Conservation (phyloP, 148 eudicot genomes). For the Cornus florida region DNA sequence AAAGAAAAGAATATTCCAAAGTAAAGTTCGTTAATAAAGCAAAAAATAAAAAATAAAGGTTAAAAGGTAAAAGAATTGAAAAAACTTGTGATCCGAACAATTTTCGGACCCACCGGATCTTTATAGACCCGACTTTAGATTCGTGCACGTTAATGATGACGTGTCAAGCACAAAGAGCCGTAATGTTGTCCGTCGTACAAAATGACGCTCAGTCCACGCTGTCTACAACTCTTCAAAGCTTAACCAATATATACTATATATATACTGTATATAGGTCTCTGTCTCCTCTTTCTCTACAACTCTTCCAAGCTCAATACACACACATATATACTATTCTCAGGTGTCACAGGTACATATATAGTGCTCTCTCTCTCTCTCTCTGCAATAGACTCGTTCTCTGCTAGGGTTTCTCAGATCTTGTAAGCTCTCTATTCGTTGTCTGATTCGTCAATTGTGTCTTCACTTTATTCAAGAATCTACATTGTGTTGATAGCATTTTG, state of each 20-base stretch:
- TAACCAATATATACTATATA: too few relatives aligned
- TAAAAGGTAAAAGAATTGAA: too few relatives aligned
- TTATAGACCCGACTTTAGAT: not conserved
- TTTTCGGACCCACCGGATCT: not conserved
- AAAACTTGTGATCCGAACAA: too few relatives aligned
- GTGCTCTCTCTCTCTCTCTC: too few relatives aligned
- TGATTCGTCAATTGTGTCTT: too few relatives aligned
- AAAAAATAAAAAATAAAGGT: too few relatives aligned
- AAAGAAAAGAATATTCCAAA: too few relatives aligned
- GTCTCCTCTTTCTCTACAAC: too few relatives aligned
- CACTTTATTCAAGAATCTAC: not conserved
- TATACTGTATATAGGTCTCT: too few relatives aligned
- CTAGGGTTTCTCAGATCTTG: not conserved
- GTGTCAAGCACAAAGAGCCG: not conserved
- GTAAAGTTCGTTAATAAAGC: too few relatives aligned
- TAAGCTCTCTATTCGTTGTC: not conserved
- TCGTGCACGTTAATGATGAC: not conserved
- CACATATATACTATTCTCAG: too few relatives aligned
- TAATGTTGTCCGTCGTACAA: not conserved
- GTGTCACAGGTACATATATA: not conserved
- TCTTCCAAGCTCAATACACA: too few relatives aligned
- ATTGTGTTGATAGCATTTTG: not conserved
- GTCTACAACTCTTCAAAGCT: not conserved
- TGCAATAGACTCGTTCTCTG: not conserved
- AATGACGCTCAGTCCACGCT: not conserved